Conservation (phyloP, 2,329 filamentous ascomycete genomes). For the Penicillium sp. region DNA sequence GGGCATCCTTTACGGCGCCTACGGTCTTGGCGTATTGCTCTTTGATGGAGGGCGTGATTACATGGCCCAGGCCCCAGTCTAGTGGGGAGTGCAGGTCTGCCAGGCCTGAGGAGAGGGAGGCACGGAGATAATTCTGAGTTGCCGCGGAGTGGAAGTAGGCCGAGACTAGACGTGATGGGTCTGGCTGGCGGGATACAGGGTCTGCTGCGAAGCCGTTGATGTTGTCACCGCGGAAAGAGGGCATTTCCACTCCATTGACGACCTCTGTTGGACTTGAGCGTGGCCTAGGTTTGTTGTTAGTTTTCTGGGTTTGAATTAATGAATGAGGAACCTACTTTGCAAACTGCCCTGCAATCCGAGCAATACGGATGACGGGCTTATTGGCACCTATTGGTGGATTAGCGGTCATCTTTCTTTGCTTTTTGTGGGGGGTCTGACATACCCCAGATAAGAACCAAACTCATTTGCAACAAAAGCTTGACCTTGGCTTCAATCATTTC, state of each 20-base stretch:
- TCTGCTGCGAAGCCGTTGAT: constrained; percentile 69
- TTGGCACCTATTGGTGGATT: constrained; percentile 40
- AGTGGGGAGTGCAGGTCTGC: constrained; percentile 88
- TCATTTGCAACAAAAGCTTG: constrained; percentile 95
- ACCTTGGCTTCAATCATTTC: constrained; percentile 89
- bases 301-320: too few species aligned
- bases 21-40: constrained; percentile 80
- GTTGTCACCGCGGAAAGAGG: constrained; percentile 90
- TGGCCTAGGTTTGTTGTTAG: constrained; percentile 41
- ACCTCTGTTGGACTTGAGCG: constrained; percentile 79
- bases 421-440: constrained; percentile 33
- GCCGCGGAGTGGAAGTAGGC: constrained; percentile 95
- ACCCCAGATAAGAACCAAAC: constrained; percentile 84
- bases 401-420: background rate
- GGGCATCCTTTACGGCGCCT: constrained; percentile 73
- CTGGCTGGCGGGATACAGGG: constrained; percentile 64
- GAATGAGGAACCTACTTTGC: constrained; percentile 53
- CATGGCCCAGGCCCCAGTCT: constrained; percentile 90
- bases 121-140: constrained; percentile 85
- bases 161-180: constrained; percentile 73
- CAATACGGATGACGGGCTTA: constrained; percentile 82
- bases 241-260: constrained; percentile 68
- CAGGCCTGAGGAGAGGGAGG: constrained; percentile 74
- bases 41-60: constrained; percentile 72
- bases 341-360: constrained; percentile 93